Evolutionary conservation across 306 rosid species (phyloP).

Genomic region (Vigna reflexopilosa): DNA sequence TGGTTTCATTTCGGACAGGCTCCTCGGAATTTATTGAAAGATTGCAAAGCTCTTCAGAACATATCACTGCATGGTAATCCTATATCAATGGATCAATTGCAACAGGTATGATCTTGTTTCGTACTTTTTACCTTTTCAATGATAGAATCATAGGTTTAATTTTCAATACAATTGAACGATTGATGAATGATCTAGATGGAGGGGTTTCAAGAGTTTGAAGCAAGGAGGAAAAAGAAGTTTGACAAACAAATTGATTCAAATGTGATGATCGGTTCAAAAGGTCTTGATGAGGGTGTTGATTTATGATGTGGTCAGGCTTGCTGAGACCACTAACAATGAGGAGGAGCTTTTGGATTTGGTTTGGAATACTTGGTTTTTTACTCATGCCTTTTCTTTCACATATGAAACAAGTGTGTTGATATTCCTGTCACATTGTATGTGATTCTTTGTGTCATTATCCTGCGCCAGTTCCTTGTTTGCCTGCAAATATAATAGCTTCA

Average conservation of each 20-base stretch:
- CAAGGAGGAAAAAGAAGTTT: conserved; percentile 86
- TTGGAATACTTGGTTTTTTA: conserved; percentile 14
- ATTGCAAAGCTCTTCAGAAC: conserved; percentile 89
- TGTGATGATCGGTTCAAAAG: conserved; percentile 90
- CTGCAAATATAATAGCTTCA: background rate
- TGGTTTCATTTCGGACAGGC: conserved; percentile 58
- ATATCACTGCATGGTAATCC: conserved; percentile 93
- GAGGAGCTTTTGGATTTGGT: conserved; percentile 37
- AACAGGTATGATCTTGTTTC: conserved; percentile 65
- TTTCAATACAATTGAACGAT: conserved; percentile 36
- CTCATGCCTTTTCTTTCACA: conserved; percentile 33
- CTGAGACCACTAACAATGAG: conserved; percentile 8
- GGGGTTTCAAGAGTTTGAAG: conserved; percentile 95
- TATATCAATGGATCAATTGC: conserved; percentile 89
- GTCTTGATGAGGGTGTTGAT: conserved; percentile 97
- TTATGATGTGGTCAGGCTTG: conserved; percentile 48
- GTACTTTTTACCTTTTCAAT: background rate
- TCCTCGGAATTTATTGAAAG: conserved; percentile 78
- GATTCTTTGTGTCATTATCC: conserved; percentile 4
- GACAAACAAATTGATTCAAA: conserved; percentile 95
- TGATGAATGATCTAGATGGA: conserved; percentile 64
- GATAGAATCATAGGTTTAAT: conserved; percentile 18
- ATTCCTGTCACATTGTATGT: conserved; percentile 41
- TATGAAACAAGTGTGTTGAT: conserved; percentile 21
- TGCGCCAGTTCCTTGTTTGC: background rate